Conservation (phyloP, 2,329 filamentous ascomycete genomes). For the Aspergillus chevalieri region DNA sequence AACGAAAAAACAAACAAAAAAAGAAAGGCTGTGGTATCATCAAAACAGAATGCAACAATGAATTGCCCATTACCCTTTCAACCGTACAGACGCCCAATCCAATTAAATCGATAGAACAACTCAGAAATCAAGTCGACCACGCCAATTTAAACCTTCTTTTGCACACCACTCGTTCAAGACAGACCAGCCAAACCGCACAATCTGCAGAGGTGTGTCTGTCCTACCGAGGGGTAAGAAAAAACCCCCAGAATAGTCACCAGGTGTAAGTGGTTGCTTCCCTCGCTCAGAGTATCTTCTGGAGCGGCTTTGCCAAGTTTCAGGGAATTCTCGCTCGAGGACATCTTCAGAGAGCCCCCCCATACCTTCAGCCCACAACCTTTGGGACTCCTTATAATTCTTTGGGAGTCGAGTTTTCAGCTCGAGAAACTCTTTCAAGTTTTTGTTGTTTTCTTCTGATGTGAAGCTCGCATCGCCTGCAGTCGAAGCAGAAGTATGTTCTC, state of each 20-base stretch:
- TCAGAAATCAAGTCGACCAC: conserved; percentile 34
- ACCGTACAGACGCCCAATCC: not conserved
- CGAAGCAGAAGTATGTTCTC: conserved; percentile 34
- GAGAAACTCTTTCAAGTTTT: conserved; percentile 31
- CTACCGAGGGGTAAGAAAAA: conserved; percentile 41
- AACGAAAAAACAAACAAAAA: too few relatives aligned
- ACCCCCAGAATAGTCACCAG: conserved; percentile 30
- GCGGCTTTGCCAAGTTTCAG: conserved; percentile 39
- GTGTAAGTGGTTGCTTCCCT: conserved; percentile 28
- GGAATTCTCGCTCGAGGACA: conserved; percentile 36
- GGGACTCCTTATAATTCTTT: conserved; percentile 37
- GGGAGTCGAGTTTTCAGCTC: conserved; percentile 37
- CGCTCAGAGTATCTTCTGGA: conserved; percentile 32
- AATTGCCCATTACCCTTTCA: conserved; percentile 1
- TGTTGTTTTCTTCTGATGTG: conserved; percentile 32
- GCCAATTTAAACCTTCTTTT: conserved; percentile 42
- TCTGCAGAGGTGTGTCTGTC: conserved; percentile 39
- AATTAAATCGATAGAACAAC: not conserved
- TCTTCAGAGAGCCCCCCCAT: conserved; percentile 36
- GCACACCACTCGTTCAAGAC: conserved; percentile 43
- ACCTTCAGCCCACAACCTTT: conserved; percentile 40
- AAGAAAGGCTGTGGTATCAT: not conserved
- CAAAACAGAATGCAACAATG: not conserved
- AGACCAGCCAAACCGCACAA: conserved; percentile 39
- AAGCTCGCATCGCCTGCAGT: conserved; percentile 38